Percentiles rank a stretch among this genome's conserved stretches.
Conservation (phyloP, 352 stramenopile genomes). For the Pythium diclinum region DNA sequence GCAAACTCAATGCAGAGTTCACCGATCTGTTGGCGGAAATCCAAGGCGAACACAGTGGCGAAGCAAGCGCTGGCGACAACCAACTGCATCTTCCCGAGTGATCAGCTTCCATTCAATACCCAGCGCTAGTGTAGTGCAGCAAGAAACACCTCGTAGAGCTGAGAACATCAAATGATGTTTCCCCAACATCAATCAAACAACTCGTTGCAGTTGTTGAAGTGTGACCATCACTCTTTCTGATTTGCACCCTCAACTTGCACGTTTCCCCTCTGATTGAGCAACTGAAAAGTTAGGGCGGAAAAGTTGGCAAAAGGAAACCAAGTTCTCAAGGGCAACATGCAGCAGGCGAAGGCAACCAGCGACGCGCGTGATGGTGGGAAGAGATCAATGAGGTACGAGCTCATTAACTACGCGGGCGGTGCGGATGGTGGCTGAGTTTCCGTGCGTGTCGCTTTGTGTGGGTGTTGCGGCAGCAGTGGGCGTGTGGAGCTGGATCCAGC, state of each 20-base stretch:
- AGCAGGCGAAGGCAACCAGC: background rate
- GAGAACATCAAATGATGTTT: background rate
- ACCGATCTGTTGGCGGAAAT: background rate
- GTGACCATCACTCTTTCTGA: background rate
- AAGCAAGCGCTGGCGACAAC: background rate
- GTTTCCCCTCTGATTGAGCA: constrained; percentile 28
- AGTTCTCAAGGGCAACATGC: constrained; percentile 3
- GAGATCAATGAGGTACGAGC: background rate
- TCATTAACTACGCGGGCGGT: background rate
- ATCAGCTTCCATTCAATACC: background rate
- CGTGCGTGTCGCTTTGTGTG: background rate
- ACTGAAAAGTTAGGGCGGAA: constrained; percentile 9
- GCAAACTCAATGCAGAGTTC: background rate
- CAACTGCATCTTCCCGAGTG: background rate
- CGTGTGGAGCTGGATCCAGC: background rate
- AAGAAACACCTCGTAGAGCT: background rate
- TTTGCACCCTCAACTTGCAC: constrained; percentile 4
- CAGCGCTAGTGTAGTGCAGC: too few species aligned
- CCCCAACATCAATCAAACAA: background rate
- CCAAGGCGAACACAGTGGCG: background rate
- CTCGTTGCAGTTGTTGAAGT: background rate
- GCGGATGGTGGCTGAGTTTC: background rate
- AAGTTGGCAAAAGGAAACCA: constrained; percentile 11
- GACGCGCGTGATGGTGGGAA: background rate
- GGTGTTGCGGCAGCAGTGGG: background rate